These are phyloP conservation scores for Phytophthora foliorum DNA, from an alignment of 352 stramenopile genomes.

Conservation along the genomic window DNA sequence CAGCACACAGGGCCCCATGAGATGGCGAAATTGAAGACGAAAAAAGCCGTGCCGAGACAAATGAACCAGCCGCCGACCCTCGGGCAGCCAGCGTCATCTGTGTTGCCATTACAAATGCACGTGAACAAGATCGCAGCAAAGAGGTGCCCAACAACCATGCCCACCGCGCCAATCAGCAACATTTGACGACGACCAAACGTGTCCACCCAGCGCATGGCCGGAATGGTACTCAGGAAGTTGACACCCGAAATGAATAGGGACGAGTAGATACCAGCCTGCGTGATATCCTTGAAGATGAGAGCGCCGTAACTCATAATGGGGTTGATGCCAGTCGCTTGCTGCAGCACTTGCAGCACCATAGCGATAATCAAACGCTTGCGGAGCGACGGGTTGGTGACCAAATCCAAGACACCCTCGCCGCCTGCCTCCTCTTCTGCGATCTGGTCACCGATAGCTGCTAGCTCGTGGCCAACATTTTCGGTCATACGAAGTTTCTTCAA, in stretches of 20 bases:
- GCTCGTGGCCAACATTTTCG: constrained; percentile 42
- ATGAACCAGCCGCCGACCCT: constrained; percentile 51
- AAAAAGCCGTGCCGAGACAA: constrained; percentile 21
- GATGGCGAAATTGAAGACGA: too few species aligned
- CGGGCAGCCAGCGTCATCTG: constrained; percentile 36
- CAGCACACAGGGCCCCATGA: too few species aligned
- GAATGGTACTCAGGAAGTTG: constrained; percentile 47
- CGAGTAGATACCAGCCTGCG: constrained; percentile 35
- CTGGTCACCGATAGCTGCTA: constrained; percentile 49
- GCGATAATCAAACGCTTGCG: constrained; percentile 38
- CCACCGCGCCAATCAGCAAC: constrained; percentile 42
- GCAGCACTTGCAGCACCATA: constrained; percentile 43
- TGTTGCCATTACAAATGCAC: constrained; percentile 33
- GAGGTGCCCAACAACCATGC: constrained; percentile 49
- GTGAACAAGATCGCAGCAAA: constrained; percentile 47
- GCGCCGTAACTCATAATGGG: constrained; percentile 49
- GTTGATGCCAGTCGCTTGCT: constrained; percentile 50
- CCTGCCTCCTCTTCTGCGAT: constrained; percentile 41
- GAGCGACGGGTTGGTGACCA: constrained; percentile 35
- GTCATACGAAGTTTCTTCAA: constrained; percentile 46
- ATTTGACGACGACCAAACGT: constrained; percentile 40
- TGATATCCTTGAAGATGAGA: constrained; percentile 56
- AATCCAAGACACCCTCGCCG: constrained; percentile 29
- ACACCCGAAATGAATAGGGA: constrained; percentile 42
- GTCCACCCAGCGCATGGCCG: constrained; percentile 52